Conservation (phyloP, 495 filamentous ascomycete species). For the Penicillium robsamsonii region DNA sequence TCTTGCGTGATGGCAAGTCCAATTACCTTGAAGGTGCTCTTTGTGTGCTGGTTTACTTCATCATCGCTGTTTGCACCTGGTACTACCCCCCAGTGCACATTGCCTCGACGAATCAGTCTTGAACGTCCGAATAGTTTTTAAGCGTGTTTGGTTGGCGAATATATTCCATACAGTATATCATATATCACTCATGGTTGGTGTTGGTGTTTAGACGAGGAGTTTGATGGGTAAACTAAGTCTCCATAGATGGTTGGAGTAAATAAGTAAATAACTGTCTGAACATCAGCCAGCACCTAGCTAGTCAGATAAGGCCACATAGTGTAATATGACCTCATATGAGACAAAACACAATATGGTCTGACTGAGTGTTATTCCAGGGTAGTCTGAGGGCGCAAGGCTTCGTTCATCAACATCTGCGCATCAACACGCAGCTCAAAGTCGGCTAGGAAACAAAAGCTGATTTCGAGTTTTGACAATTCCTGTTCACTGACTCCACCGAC, state of each 20-base stretch:
- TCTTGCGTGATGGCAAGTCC: slow-evolving; percentile 73
- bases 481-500: slow-evolving; percentile 83
- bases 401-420: slow-evolving; percentile 55
- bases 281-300: neutral
- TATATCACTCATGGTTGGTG: neutral
- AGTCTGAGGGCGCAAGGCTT: slow-evolving; percentile 23
- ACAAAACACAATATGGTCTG: neutral
- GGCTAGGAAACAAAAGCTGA: slow-evolving; percentile 84
- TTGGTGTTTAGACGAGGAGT: neutral
- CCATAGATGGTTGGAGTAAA: neutral
- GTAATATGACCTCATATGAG: neutral
- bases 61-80: slow-evolving; percentile 54
- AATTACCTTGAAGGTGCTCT: slow-evolving; percentile 79
- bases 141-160: neutral
- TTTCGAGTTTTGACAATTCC: slow-evolving; percentile 80
- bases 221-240: neutral
- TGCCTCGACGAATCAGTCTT: slow-evolving; percentile 26
- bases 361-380: neutral
- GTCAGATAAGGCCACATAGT: neutral
- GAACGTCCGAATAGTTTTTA: neutral
- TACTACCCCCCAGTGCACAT: slow-evolving; percentile 44
- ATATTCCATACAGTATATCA: slow-evolving; percentile 2
- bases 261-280: neutral
- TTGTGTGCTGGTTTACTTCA: slow-evolving; percentile 61
- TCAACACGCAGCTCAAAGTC: slow-evolving; percentile 78